A percentile compares a stretch with the other conserved stretches of the same genome.
Conservation (phyloP, 129 eudicot species). For the Chrysanthemum lavandulifolium region DNA sequence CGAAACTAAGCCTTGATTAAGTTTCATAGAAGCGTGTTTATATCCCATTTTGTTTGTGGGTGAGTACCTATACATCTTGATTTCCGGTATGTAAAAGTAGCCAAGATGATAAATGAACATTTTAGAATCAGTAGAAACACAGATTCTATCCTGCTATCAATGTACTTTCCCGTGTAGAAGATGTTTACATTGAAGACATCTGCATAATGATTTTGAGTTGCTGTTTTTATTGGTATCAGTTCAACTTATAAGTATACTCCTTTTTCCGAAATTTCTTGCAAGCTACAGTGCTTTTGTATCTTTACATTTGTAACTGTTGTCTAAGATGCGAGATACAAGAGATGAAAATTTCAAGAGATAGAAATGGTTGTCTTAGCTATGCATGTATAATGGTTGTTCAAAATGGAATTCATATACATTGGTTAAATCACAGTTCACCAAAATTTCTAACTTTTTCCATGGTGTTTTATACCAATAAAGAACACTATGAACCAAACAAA, state of each 20-base stretch:
- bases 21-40: slow-evolving; percentile 8
- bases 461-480: too few species aligned
- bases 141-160: background rate
- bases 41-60: slow-evolving; percentile 1
- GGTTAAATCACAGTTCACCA: too few species aligned
- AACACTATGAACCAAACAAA: too few species aligned
- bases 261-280: background rate
- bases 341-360: too few species aligned
- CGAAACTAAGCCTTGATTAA: background rate
- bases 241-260: background rate
- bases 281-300: background rate
- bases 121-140: slow-evolving; percentile 1
- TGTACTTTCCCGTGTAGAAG: background rate
- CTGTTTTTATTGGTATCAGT: background rate
- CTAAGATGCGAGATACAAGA: too few species aligned
- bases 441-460: too few species aligned
- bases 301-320: background rate
- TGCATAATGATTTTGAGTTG: background rate
- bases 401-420: too few species aligned
- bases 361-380: too few species aligned
- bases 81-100: slow-evolving; percentile 17
- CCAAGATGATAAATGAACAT: slow-evolving; percentile 14
- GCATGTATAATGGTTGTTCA: too few species aligned
- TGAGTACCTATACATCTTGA: slow-evolving; percentile 10
- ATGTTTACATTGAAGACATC: background rate